These are phyloP conservation scores for Venustampulla echinocandica DNA, from an alignment of 495 filamentous ascomycete species.

Conservation along the genomic window DNA sequence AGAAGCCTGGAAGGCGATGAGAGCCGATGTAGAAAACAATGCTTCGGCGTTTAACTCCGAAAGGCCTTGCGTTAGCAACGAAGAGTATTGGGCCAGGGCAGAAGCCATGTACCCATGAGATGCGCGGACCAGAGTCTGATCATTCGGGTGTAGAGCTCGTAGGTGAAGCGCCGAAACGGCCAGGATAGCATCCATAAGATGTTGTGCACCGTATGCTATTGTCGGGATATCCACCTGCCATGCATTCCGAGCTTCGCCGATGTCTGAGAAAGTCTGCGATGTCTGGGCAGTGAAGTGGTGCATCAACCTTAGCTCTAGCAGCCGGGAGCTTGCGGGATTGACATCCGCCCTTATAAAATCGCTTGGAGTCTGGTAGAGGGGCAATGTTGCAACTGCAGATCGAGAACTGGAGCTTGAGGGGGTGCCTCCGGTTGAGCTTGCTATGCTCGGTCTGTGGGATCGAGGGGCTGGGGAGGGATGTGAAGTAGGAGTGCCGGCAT, in stretches of 20 bases:
- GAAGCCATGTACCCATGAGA: slow-evolving; percentile 51
- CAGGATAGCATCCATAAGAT: slow-evolving; percentile 46
- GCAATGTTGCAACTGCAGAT: slow-evolving; percentile 21
- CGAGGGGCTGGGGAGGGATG: slow-evolving; percentile 6
- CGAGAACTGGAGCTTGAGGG: slow-evolving; percentile 19
- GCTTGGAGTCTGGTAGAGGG: slow-evolving; percentile 29
- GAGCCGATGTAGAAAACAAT: slow-evolving; percentile 42
- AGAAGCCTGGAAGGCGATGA: slow-evolving; percentile 51
- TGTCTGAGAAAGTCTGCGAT: slow-evolving; percentile 39
- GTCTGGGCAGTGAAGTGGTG: slow-evolving; percentile 48
- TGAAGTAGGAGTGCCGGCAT: slow-evolving; percentile 25
- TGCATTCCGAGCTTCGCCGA: slow-evolving; percentile 36
- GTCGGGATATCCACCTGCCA: slow-evolving; percentile 47
- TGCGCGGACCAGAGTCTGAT: slow-evolving; percentile 42
- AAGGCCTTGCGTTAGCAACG: slow-evolving; percentile 39
- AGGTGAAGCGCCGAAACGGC: slow-evolving; percentile 49
- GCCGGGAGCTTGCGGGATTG: slow-evolving; percentile 31
- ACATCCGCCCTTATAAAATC: slow-evolving; percentile 19
- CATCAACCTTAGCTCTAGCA: slow-evolving; percentile 44
- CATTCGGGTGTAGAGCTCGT: slow-evolving; percentile 37
- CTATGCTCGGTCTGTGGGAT: slow-evolving; percentile 8
- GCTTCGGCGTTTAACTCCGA: slow-evolving; percentile 44
- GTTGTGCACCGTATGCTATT: slow-evolving; percentile 43
- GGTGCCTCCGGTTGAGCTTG: slow-evolving; percentile 22
- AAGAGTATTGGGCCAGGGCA: slow-evolving; percentile 44